These are phyloP conservation scores for Cymbopogon flexuosus DNA, from an alignment of 202 grass and related monocot genomes.

Conservation along the genomic window DNA sequence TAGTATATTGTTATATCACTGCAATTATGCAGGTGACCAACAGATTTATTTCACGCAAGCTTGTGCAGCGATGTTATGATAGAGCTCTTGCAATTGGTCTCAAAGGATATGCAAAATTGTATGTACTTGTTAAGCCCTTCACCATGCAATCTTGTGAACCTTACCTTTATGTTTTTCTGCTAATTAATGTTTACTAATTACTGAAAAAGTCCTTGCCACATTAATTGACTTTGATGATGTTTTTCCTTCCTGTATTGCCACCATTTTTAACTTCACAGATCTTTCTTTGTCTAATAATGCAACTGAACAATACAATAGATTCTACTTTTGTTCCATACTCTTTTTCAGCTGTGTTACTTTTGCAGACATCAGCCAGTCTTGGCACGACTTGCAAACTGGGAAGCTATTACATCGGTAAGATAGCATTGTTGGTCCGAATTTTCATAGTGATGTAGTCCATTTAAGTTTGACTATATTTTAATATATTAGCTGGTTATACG, in stretches of 20 bases:
- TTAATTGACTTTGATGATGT: conserved; percentile 5
- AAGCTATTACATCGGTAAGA: conserved; percentile 66
- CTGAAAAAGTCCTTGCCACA: not conserved
- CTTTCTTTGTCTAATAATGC: not conserved
- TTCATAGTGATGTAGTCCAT: too few relatives aligned
- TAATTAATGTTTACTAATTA: conserved; percentile 11
- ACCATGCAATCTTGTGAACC: not conserved
- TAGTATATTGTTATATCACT: conserved; percentile 39
- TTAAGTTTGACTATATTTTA: not conserved
- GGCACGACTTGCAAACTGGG: conserved; percentile 88
- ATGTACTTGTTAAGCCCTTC: conserved; percentile 39
- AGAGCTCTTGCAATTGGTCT: conserved; percentile 85
- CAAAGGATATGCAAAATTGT: conserved; percentile 90
- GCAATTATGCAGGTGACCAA: conserved; percentile 59
- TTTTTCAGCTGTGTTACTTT: conserved; percentile 15
- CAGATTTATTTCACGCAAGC: conserved; percentile 82
- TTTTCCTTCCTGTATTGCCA: not conserved
- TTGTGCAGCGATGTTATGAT: conserved; percentile 72
- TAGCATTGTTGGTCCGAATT: not conserved
- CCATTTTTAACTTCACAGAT: not conserved
- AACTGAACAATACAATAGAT: not conserved
- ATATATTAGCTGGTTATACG: conserved; percentile 12
- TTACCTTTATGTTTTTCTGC: not conserved
- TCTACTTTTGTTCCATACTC: not conserved
- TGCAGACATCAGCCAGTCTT: conserved; percentile 67